Conservation (phyloP, 2,329 filamentous ascomycete genomes). For the Botryotinia narcissicola region DNA sequence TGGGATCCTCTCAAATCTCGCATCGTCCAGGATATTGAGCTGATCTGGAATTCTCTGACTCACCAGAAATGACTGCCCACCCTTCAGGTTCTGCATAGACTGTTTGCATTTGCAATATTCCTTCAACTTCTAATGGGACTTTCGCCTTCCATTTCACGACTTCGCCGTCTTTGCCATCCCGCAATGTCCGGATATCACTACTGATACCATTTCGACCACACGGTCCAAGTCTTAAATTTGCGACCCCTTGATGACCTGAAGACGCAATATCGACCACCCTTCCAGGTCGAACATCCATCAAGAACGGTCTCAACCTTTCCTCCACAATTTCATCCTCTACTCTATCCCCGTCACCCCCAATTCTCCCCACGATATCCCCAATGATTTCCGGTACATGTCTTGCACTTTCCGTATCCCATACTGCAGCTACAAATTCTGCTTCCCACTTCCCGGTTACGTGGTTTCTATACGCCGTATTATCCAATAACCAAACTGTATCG, state of each 20-base stretch:
- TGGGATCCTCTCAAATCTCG: not conserved
- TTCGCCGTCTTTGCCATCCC: constrained; percentile 47
- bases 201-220: constrained; percentile 71
- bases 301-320: constrained; percentile 70
- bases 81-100: constrained; percentile 73
- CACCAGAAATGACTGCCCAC: constrained; percentile 78
- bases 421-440: constrained; percentile 78
- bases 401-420: constrained; percentile 72
- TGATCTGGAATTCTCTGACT: constrained; percentile 20
- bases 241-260: constrained; percentile 38
- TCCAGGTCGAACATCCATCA: constrained; percentile 72
- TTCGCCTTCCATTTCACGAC: constrained; percentile 48
- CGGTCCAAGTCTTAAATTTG: constrained; percentile 59
- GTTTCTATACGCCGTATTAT: constrained; percentile 77
- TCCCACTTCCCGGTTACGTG: constrained; percentile 59
- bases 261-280: constrained; percentile 66
- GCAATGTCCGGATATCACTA: constrained; percentile 57
- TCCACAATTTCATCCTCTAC: constrained; percentile 61
- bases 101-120: constrained; percentile 64
- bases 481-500: constrained; percentile 83
- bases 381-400: constrained; percentile 66
- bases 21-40: no score
- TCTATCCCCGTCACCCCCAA: constrained; percentile 60
- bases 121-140: constrained; percentile 52
- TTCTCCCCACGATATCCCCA: constrained; percentile 63